Conservation (phyloP, 495 filamentous ascomycete species). For the Emericellopsis terricola region DNA sequence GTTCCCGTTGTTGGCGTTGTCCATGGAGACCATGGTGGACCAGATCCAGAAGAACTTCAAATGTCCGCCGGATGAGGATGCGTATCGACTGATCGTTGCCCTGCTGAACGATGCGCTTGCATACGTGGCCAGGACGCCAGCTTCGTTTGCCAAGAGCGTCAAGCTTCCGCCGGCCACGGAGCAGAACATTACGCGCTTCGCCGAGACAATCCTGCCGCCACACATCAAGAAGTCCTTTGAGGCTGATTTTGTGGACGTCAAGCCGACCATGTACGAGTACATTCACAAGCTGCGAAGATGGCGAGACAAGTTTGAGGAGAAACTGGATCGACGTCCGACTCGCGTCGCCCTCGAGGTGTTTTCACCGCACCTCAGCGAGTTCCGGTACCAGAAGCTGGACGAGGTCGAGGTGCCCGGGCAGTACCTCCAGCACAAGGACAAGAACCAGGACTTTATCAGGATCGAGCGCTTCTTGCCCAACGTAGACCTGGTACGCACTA, state of each 20-base stretch:
- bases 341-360: slow-evolving; percentile 57
- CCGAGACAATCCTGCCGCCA: slow-evolving; percentile 81
- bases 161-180: slow-evolving; percentile 83
- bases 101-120: slow-evolving; percentile 83
- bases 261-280: slow-evolving; percentile 93
- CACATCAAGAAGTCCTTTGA: slow-evolving; percentile 93
- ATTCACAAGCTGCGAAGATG: slow-evolving; percentile 92
- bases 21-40: slow-evolving; percentile 99
- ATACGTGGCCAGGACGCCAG: slow-evolving; percentile 74
- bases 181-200: slow-evolving; percentile 88
- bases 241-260: slow-evolving; percentile 79
- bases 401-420: slow-evolving; percentile 97
- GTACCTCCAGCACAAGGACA: slow-evolving; percentile 90
- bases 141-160: slow-evolving; percentile 72
- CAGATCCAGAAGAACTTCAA: slow-evolving; percentile 98
- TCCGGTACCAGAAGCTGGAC: slow-evolving; percentile 92
- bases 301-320: slow-evolving; percentile 96
- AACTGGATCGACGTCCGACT: slow-evolving; percentile 68
- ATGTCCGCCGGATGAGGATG: slow-evolving; percentile 94
- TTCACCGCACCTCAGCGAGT: slow-evolving; percentile 84
- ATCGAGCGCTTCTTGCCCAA: slow-evolving; percentile 93
- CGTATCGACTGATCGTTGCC: slow-evolving; percentile 92
- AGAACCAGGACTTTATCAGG: slow-evolving; percentile 92
- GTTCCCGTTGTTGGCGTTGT: slow-evolving; percentile 85
- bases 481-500: slow-evolving; percentile 76